Percentiles rank a stretch among this genome's conserved stretches.
phyloP scores from a whole-genome alignment of 2,329 filamentous ascomycete species.

The Neoscytalidium dimidiatum region DNA sequence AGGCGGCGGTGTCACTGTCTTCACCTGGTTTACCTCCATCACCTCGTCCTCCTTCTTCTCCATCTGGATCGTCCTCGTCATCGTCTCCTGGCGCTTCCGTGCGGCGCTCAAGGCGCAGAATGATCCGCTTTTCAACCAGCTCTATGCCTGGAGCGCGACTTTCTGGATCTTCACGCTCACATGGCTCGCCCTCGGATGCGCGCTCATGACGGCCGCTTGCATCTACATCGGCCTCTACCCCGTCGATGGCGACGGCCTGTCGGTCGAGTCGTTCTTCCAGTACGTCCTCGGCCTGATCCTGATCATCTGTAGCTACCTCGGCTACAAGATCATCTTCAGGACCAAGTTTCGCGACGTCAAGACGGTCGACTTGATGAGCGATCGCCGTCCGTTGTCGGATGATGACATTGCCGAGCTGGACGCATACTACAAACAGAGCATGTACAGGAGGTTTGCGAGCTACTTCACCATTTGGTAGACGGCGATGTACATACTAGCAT shows the following conservation, averaged over 20 bases:
- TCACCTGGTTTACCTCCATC: constrained; percentile 33
- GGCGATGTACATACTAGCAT: background rate
- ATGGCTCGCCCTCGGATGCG: constrained; percentile 28
- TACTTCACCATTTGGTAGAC: constrained; percentile 18
- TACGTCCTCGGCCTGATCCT: constrained; percentile 18
- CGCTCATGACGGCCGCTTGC: constrained; percentile 6
- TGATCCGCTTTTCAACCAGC: constrained; percentile 29
- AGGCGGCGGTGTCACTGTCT: constrained; percentile 25
- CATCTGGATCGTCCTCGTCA: constrained; percentile 37
- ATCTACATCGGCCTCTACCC: constrained; percentile 18
- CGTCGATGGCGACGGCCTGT: constrained; percentile 5
- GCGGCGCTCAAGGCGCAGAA: constrained; percentile 30
- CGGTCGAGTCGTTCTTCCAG: constrained; percentile 17
- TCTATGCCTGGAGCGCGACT: constrained; percentile 33
- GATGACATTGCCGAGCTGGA: constrained; percentile 15
- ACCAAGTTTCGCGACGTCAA: constrained; percentile 5
- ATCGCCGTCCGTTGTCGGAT: background rate
- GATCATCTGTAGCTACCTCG: background rate
- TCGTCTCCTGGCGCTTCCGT: constrained; percentile 36
- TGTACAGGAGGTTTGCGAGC: constrained; percentile 11
- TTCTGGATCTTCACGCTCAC: constrained; percentile 33
- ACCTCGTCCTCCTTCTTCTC: constrained; percentile 36
- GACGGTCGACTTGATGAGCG: constrained; percentile 5
- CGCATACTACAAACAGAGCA: constrained; percentile 12
- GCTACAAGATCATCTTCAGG: constrained; percentile 18